phyloP scores from a whole-genome alignment of 768 basidiomycete species.

The Mrakia frigida region DNA sequence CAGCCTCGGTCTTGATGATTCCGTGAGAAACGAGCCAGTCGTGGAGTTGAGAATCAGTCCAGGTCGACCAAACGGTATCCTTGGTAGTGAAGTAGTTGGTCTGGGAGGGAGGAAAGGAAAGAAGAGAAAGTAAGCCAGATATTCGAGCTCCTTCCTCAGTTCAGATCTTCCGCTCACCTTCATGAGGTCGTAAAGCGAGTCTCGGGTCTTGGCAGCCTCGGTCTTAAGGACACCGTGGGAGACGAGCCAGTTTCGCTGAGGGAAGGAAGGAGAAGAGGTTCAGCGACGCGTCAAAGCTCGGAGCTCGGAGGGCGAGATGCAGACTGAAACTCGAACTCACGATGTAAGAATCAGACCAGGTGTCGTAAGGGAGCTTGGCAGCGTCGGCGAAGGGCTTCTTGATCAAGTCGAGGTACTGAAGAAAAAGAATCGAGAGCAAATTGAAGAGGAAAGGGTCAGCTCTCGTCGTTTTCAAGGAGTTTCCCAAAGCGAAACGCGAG shows the following conservation, averaged over 20 bases:
- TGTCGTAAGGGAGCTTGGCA: conserved; percentile 62
- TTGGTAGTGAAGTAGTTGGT: conserved; percentile 47
- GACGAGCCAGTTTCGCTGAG: conserved; percentile 75
- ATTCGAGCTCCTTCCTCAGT: conserved; percentile 40
- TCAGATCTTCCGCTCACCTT: conserved; percentile 53
- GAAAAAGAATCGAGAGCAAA: background rate
- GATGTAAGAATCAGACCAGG: conserved; percentile 81
- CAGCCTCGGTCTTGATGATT: conserved; percentile 65
- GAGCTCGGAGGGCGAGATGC: background rate
- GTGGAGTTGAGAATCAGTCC: conserved; percentile 73
- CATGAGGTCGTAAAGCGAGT: conserved; percentile 63
- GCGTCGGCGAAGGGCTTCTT: conserved; percentile 60
- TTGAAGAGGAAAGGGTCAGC: background rate
- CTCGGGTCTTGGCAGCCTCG: conserved; percentile 56
- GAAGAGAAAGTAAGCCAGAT: conserved; percentile 46
- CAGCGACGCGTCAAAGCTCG: conserved; percentile 8
- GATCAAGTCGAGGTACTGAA: conserved; percentile 58
- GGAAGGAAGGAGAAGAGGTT: background rate
- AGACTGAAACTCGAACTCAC: conserved; percentile 46
- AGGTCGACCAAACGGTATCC: conserved; percentile 49
- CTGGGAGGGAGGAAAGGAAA: conserved; percentile 29
- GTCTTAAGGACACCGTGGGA: conserved; percentile 67
- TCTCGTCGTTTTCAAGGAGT: background rate
- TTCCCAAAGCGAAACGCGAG: background rate
- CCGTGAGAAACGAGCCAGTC: conserved; percentile 72